phyloP scores from a whole-genome alignment of 2,329 filamentous ascomycete genomes.

The Eutypa lata region DNA sequence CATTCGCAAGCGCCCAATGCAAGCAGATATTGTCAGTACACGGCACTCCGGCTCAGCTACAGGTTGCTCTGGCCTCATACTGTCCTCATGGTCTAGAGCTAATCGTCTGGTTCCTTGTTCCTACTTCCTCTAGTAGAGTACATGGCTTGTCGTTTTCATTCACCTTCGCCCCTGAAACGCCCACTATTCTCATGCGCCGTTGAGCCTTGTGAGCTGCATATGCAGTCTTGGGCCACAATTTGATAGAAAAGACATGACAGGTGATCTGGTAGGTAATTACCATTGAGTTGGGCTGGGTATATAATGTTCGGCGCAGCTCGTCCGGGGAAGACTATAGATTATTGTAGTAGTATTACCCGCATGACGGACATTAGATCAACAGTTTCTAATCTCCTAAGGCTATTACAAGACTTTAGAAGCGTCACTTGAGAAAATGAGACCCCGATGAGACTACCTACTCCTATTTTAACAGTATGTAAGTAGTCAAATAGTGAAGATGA shows the following conservation, averaged over 20 bases:
- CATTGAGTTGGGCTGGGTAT: not conserved
- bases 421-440: no score
- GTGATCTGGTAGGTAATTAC: no score
- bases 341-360: no score
- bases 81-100: not conserved
- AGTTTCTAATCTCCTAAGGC: no score
- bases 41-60: not conserved
- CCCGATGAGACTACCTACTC: no score
- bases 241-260: no score
- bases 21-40: conserved; percentile 1
- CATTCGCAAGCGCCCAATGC: conserved; percentile 25
- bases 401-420: no score
- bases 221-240: not conserved
- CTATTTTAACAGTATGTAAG: no score
- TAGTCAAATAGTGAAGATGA: no score
- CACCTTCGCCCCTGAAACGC: not conserved
- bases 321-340: not conserved
- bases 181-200: not conserved
- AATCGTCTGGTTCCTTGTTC: not conserved
- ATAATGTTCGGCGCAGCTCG: not conserved
- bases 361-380: no score
- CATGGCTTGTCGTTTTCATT: not conserved
- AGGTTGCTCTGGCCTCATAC: not conserved
- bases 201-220: not conserved
- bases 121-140: no score